Percentiles rank a stretch among this genome's conserved stretches.
These are phyloP conservation scores for Ephemerocybe angulata DNA, from an alignment of 768 basidiomycete genomes.

Conservation along the genomic window DNA sequence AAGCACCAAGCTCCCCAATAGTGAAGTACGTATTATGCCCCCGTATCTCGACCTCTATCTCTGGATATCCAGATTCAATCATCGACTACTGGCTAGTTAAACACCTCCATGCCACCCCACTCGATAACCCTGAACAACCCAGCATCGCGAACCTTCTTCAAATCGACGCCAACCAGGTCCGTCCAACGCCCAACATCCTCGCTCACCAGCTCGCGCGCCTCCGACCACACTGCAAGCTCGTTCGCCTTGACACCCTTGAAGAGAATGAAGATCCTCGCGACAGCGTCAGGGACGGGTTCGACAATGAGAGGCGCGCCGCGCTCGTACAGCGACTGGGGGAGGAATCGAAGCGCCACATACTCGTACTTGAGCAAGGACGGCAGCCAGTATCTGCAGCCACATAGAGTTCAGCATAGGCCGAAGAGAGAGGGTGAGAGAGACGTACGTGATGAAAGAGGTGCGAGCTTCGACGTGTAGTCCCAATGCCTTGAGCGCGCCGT, in stretches of 20 bases:
- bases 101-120: slow-evolving; percentile 45
- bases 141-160: slow-evolving; percentile 19
- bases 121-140: slow-evolving; percentile 38
- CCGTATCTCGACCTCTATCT: no score
- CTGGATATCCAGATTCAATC: no score
- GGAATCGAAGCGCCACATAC: slow-evolving; percentile 40
- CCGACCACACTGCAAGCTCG: slow-evolving; percentile 23
- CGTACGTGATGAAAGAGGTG: slow-evolving; percentile 44
- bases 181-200: slow-evolving; percentile 29
- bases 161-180: slow-evolving; percentile 32
- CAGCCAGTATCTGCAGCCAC: slow-evolving; percentile 41
- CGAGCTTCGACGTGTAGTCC: slow-evolving; percentile 40
- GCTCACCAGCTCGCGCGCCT: slow-evolving; percentile 15
- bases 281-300: slow-evolving; percentile 37
- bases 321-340: slow-evolving; percentile 41
- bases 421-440: background rate
- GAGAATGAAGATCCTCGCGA: slow-evolving; percentile 45
- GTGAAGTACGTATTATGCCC: no score
- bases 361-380: slow-evolving; percentile 36
- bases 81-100: no score
- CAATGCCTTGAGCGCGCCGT: slow-evolving; percentile 34
- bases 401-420: background rate
- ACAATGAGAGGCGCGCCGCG: slow-evolving; percentile 34
- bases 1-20: no score
- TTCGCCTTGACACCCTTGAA: slow-evolving; percentile 33